Conservation (phyloP, 2,329 filamentous ascomycete species). For the Purpureocillium takamizusanense region DNA sequence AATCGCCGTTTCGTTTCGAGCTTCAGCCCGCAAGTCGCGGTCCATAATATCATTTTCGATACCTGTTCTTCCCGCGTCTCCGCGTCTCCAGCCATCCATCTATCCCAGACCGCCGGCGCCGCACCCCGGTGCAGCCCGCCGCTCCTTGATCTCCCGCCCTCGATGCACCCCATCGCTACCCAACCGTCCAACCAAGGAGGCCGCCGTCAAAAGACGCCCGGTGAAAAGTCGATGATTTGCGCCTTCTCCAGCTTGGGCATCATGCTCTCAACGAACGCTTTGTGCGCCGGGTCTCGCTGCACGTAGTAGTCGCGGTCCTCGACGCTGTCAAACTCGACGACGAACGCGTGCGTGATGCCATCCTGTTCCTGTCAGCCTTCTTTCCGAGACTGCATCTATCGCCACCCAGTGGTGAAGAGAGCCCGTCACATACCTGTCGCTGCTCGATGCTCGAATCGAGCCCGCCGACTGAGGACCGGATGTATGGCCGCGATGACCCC, state of each 20-base stretch:
- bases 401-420: background rate
- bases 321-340: slow-evolving; percentile 54
- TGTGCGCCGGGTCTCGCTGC: slow-evolving; percentile 53
- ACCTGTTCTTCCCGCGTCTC: too few species aligned
- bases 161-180: too few species aligned
- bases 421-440: slow-evolving; percentile 34
- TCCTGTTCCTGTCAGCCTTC: slow-evolving; percentile 25
- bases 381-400: too few species aligned
- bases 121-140: too few species aligned
- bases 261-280: slow-evolving; percentile 44
- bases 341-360: slow-evolving; percentile 58
- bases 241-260: slow-evolving; percentile 38
- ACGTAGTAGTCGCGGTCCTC: slow-evolving; percentile 62
- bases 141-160: too few species aligned
- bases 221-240: slow-evolving; percentile 50
- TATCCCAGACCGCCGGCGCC: too few species aligned
- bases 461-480: slow-evolving; percentile 49
- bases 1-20: too few species aligned
- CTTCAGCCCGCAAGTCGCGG: too few species aligned
- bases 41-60: too few species aligned
- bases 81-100: too few species aligned
- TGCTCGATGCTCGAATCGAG: slow-evolving; percentile 52
- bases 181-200: too few species aligned
- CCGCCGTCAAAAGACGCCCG: slow-evolving; percentile 27
- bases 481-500: slow-evolving; percentile 47